A percentile compares a stretch with the other conserved stretches of the same genome.
phyloP scores from a whole-genome alignment of 306 rosid species.

The Hippophae gyantsensis region DNA sequence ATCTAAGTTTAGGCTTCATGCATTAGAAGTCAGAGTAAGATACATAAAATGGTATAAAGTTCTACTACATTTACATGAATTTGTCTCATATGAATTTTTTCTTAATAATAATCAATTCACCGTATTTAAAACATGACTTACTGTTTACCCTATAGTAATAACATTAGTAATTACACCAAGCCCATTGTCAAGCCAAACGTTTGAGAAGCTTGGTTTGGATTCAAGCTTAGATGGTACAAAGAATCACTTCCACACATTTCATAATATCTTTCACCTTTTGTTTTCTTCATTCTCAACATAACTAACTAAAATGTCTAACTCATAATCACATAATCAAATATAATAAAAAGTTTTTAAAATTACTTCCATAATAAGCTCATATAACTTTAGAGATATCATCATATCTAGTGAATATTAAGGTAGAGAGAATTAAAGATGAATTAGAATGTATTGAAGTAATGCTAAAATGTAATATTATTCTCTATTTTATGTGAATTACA shows the following conservation, averaged over 20 bases:
- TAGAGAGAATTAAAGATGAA: no score
- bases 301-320: conserved; percentile 1
- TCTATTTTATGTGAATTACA: no score
- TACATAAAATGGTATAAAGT: no score
- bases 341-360: not conserved
- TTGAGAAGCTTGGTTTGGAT: not conserved
- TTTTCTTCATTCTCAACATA: not conserved
- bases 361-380: not conserved
- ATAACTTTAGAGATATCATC: not conserved
- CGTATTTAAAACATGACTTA: conserved; percentile 2
- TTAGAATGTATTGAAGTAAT: no score
- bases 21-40: no score
- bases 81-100: not conserved
- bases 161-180: not conserved
- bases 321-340: no score
- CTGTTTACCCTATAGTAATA: conserved; percentile 2
- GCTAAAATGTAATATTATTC: no score
- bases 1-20: no score
- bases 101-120: not conserved
- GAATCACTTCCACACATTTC: conserved; percentile 1
- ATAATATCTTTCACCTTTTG: not conserved
- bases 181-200: conserved; percentile 4
- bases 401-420: no score
- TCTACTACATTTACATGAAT: no score
- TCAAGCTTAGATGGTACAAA: conserved; percentile 1